Conservation (phyloP, 2,329 filamentous ascomycete species). For the Diplodia sapinea region DNA sequence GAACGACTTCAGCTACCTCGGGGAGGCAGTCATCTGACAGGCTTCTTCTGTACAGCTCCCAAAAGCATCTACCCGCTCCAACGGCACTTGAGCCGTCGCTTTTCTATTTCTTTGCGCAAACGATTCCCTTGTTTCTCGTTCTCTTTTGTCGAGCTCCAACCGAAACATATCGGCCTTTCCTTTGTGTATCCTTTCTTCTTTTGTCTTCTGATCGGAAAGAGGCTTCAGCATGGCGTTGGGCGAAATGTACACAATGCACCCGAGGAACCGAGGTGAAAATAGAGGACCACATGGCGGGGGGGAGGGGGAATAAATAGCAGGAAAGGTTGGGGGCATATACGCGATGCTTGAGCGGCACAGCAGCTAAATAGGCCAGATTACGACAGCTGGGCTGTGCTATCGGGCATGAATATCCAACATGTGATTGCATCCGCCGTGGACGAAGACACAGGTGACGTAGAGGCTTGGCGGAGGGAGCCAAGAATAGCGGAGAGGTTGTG, state of each 20-base stretch:
- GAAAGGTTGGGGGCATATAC: not conserved
- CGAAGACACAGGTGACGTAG: not conserved
- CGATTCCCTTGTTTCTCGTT: not conserved
- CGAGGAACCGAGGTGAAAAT: not conserved
- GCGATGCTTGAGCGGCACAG: constrained; percentile 4
- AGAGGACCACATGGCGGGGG: constrained; percentile 1
- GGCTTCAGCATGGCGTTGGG: constrained; percentile 16
- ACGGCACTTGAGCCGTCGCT: constrained; percentile 1
- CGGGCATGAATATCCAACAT: not conserved
- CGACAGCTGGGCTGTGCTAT: constrained; percentile 12
- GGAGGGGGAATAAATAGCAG: not conserved
- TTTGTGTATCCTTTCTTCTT: not conserved
- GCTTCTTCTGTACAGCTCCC: constrained; percentile 8
- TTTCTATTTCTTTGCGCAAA: not conserved
- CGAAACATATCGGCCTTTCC: not conserved
- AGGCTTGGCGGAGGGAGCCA: constrained; percentile 12
- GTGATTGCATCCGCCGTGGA: not conserved
- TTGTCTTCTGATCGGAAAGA: not conserved
- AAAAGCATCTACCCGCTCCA: not conserved
- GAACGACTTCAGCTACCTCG: constrained; percentile 26
- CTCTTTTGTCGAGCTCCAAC: not conserved
- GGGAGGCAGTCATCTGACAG: constrained; percentile 8
- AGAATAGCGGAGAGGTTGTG: constrained; percentile 7
- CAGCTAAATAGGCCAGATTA: not conserved
- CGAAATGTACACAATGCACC: not conserved